phyloP scores from a whole-genome alignment of 805 yeast genomes.

The Ogataea angusta region DNA sequence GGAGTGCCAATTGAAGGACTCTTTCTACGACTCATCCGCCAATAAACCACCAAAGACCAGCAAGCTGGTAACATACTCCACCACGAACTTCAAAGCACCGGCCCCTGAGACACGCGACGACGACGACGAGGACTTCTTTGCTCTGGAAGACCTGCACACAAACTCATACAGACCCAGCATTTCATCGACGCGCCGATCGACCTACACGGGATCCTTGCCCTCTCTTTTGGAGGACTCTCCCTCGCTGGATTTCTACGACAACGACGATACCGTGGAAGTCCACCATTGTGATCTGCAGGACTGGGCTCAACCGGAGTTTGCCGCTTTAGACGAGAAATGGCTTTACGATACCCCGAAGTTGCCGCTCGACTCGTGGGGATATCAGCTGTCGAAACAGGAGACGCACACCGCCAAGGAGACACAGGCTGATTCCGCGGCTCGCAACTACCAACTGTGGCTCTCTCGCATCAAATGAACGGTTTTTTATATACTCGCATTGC shows the following conservation, averaged over 20 bases:
- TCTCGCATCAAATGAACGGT: slow-evolving; percentile 10
- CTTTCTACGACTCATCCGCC: slow-evolving; percentile 3
- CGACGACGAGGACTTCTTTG: slow-evolving; percentile 21
- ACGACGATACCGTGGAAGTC: slow-evolving; percentile 16
- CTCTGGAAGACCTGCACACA: slow-evolving; percentile 23
- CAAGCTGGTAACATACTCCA: slow-evolving; percentile 21
- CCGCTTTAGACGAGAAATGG: slow-evolving; percentile 8
- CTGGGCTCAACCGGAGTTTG: slow-evolving; percentile 6
- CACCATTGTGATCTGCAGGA: slow-evolving; percentile 11
- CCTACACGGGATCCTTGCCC: slow-evolving; percentile 20
- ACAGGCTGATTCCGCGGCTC: slow-evolving; percentile 12
- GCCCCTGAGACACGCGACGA: slow-evolving; percentile 1
- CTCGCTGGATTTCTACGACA: slow-evolving; percentile 13
- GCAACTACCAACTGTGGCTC: slow-evolving; percentile 19
- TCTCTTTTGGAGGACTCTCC: slow-evolving; percentile 20
- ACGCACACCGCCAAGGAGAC: slow-evolving; percentile 4
- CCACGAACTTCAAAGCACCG: slow-evolving; percentile 3
- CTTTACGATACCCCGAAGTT: slow-evolving; percentile 17
- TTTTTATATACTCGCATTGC: slow-evolving; percentile 8
- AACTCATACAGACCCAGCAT: slow-evolving; percentile 13
- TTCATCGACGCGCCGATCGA: slow-evolving; percentile 15
- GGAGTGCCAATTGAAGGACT: slow-evolving; percentile 21
- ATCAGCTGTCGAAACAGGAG: slow-evolving; percentile 12
- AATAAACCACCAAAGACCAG: slow-evolving; percentile 6
- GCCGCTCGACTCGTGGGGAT: slow-evolving; percentile 13